Percentiles rank a stretch among this genome's conserved stretches.
These are phyloP conservation scores for Hygrophorus russula DNA, from an alignment of 768 basidiomycete genomes.

Conservation along the genomic window DNA sequence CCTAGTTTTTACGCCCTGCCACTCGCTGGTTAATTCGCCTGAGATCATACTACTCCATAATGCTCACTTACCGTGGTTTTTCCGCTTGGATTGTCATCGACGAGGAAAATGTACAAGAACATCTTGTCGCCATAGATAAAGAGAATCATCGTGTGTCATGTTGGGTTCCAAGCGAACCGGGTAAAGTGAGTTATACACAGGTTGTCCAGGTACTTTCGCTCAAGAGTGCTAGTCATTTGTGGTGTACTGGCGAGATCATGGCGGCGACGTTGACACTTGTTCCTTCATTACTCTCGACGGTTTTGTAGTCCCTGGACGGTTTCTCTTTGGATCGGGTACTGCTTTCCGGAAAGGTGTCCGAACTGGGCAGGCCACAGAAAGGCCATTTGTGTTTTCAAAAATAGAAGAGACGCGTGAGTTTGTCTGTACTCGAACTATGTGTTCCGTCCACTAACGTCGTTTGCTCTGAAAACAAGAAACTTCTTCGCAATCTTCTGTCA, in stretches of 20 bases:
- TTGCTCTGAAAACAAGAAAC: not conserved
- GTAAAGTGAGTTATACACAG: slow-evolving; percentile 30
- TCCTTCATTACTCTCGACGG: slow-evolving; percentile 59
- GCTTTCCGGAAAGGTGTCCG: slow-evolving; percentile 43
- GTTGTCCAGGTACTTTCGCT: not conserved
- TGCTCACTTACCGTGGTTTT: slow-evolving; percentile 45
- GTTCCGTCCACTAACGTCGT: not conserved
- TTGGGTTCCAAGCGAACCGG: slow-evolving; percentile 55
- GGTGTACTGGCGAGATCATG: slow-evolving; percentile 57
- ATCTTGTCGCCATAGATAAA: slow-evolving; percentile 39
- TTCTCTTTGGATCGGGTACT: slow-evolving; percentile 45
- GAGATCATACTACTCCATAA: not conserved
- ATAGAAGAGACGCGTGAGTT: slow-evolving; percentile 27
- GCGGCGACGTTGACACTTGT: slow-evolving; percentile 40
- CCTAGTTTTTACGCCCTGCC: not conserved
- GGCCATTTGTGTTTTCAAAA: slow-evolving; percentile 50
- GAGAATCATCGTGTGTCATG: slow-evolving; percentile 40
- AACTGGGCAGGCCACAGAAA: slow-evolving; percentile 35
- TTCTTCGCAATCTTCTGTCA: slow-evolving; percentile 6
- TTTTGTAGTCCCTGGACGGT: slow-evolving; percentile 48
- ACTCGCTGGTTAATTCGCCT: not conserved
- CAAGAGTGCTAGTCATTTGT: slow-evolving; percentile 33
- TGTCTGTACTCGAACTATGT: not conserved
- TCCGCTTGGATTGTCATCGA: slow-evolving; percentile 59
- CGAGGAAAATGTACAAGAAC: slow-evolving; percentile 38